Evolutionary conservation across 2,329 filamentous ascomycete genomes (phyloP).

Genomic region (Sphaceloma murrayae): DNA sequence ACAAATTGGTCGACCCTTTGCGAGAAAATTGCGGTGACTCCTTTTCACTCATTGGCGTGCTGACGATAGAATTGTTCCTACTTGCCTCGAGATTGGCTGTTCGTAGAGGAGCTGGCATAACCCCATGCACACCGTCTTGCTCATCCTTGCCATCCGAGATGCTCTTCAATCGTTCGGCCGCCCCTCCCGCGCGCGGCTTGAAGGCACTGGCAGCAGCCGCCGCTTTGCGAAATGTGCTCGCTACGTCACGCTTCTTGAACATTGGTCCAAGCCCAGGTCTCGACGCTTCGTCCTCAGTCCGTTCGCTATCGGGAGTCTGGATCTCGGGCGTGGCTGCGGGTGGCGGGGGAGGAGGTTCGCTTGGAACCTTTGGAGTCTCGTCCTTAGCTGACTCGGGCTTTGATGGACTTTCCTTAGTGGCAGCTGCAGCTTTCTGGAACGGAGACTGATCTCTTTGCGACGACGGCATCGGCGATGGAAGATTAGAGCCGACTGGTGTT

Average conservation of each 20-base stretch:
- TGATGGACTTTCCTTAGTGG: neutral
- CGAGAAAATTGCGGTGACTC: constrained; percentile 12
- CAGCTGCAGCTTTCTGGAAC: constrained; percentile 4
- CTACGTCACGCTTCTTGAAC: constrained; percentile 72
- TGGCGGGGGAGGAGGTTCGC: constrained; percentile 15
- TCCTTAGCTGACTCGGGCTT: neutral
- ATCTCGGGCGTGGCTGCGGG: constrained; percentile 16
- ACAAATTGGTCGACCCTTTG: constrained; percentile 9
- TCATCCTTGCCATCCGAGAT: constrained; percentile 51
- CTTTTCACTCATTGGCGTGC: constrained; percentile 3
- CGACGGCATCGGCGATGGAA: constrained; percentile 11
- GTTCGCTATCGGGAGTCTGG: constrained; percentile 13
- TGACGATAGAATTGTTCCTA: constrained; percentile 16
- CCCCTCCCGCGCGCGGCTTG: constrained; percentile 79
- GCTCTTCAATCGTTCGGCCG: constrained; percentile 60
- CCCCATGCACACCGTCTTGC: constrained; percentile 80
- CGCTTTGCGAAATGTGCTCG: constrained; percentile 69
- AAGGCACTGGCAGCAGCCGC: constrained; percentile 64
- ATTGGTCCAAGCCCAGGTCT: constrained; percentile 81
- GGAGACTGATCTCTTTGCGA: constrained; percentile 12
- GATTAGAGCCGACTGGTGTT: constrained; percentile 18
- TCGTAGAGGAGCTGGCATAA: constrained; percentile 64
- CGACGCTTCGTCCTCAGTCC: constrained; percentile 40
- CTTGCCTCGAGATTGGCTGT: constrained; percentile 17
- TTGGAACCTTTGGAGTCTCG: constrained; percentile 1